Evolutionary conservation across 2,329 filamentous ascomycete genomes (phyloP).

Genomic region (Exophiala viscosa): DNA sequence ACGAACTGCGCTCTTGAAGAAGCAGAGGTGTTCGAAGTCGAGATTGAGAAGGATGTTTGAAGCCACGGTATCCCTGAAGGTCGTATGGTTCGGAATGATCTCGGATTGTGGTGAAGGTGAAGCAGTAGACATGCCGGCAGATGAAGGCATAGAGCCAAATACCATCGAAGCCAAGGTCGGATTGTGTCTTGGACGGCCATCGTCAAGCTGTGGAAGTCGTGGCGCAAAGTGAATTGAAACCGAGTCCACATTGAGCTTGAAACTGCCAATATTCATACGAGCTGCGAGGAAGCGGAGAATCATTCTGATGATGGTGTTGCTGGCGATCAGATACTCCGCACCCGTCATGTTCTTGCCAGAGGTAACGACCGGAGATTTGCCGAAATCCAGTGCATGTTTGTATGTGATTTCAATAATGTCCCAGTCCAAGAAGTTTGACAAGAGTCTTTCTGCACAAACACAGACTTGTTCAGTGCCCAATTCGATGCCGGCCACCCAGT

Average conservation of each 20-base stretch:
- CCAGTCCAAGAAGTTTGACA: constrained; percentile 24
- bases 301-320: constrained; percentile 14
- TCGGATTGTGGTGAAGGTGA: constrained; percentile 16
- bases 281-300: constrained; percentile 19
- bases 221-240: constrained; percentile 10
- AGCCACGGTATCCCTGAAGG: constrained; percentile 15
- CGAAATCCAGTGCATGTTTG: constrained; percentile 22
- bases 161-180: constrained; percentile 28
- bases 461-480: constrained; percentile 25
- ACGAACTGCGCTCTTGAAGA: constrained; percentile 18
- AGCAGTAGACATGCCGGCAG: constrained; percentile 11
- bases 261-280: constrained; percentile 19
- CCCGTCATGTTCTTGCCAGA: constrained; percentile 19
- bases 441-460: constrained; percentile 22
- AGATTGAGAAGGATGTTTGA: constrained; percentile 28
- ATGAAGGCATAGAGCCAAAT: constrained; percentile 28
- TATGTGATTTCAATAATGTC: constrained; percentile 24
- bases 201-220: constrained; percentile 23
- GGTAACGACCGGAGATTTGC: constrained; percentile 9
- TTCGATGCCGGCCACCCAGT: constrained; percentile 28
- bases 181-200: constrained; percentile 21
- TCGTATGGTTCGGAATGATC: not conserved
- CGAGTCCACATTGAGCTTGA: constrained; percentile 18
- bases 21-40: constrained; percentile 24
- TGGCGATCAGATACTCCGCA: constrained; percentile 18